Conservation (phyloP, 2,329 filamentous ascomycete genomes). For the Aquanectria penicillioides region DNA sequence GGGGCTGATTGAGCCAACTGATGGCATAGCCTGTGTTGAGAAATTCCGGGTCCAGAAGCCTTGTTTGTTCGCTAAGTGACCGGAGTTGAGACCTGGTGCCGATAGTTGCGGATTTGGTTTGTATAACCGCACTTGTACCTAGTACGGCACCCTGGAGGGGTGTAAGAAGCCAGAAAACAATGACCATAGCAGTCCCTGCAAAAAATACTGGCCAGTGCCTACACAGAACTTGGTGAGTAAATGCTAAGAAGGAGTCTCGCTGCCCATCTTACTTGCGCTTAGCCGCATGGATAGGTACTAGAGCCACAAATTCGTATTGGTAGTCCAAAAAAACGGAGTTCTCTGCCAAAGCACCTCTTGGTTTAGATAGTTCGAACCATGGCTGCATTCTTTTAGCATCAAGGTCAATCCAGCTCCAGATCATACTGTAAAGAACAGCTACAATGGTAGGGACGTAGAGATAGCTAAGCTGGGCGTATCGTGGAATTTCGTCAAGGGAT, state of each 20-base stretch:
- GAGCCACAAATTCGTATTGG: conserved; percentile 52
- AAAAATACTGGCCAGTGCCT: conserved; percentile 66
- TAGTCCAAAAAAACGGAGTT: conserved; percentile 65
- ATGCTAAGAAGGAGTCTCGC: conserved; percentile 32
- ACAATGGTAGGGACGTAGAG: conserved; percentile 64
- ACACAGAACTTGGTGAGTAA: neutral
- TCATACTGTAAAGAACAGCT: conserved; percentile 63
- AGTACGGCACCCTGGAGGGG: conserved; percentile 67
- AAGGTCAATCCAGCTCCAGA: conserved; percentile 69
- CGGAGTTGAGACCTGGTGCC: conserved; percentile 23
- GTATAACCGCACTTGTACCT: conserved; percentile 46
- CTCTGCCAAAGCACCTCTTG: conserved; percentile 51
- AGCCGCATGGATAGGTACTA: conserved; percentile 45
- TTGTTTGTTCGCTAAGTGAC: conserved; percentile 34
- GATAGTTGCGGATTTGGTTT: conserved; percentile 14
- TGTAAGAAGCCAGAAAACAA: conserved; percentile 65
- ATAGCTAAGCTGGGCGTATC: conserved; percentile 51
- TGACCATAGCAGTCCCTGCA: conserved; percentile 56
- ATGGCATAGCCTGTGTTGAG: conserved; percentile 58
- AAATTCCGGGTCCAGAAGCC: conserved; percentile 46
- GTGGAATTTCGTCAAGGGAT: conserved; percentile 46
- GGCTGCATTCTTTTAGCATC: conserved; percentile 69
- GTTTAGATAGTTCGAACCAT: conserved; percentile 65
- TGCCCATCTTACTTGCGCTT: conserved; percentile 43
- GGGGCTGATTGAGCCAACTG: conserved; percentile 55